phyloP scores from a whole-genome alignment of 2,329 filamentous ascomycete species.

The Tolypocladium ophioglossoides region DNA sequence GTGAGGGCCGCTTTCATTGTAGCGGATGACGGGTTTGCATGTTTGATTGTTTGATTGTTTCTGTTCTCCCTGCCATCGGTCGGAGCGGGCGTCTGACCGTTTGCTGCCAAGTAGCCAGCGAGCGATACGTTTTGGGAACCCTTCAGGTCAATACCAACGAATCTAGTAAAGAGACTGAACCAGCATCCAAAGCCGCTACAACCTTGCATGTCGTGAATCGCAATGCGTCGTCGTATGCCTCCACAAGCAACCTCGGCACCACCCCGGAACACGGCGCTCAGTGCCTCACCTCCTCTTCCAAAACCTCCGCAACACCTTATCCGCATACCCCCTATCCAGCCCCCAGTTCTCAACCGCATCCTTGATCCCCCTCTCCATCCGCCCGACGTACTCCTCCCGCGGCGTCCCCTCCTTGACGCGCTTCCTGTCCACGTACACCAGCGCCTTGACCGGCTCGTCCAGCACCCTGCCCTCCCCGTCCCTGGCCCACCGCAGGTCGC shows the following conservation, averaged over 20 bases:
- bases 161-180: neutral
- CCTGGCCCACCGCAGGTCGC: constrained; percentile 20
- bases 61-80: neutral
- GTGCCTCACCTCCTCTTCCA: constrained; percentile 4
- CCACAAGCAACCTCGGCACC: neutral
- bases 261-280: neutral
- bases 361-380: constrained; percentile 53
- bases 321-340: constrained; percentile 44
- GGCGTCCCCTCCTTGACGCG: constrained; percentile 28
- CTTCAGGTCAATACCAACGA: neutral
- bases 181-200: neutral
- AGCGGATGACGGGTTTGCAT: neutral
- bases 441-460: constrained; percentile 22
- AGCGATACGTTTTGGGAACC: neutral
- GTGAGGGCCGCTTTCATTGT: neutral
- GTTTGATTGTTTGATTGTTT: neutral
- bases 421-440: constrained; percentile 50
- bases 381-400: constrained; percentile 45
- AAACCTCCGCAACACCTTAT: constrained; percentile 40
- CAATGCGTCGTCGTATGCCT: neutral
- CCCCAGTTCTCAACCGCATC: constrained; percentile 45
- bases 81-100: too few relatives aligned
- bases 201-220: neutral
- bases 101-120: neutral
- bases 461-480: constrained; percentile 11